Conservation (phyloP, 2,329 filamentous ascomycete species). For the Venturia aucupariae region DNA sequence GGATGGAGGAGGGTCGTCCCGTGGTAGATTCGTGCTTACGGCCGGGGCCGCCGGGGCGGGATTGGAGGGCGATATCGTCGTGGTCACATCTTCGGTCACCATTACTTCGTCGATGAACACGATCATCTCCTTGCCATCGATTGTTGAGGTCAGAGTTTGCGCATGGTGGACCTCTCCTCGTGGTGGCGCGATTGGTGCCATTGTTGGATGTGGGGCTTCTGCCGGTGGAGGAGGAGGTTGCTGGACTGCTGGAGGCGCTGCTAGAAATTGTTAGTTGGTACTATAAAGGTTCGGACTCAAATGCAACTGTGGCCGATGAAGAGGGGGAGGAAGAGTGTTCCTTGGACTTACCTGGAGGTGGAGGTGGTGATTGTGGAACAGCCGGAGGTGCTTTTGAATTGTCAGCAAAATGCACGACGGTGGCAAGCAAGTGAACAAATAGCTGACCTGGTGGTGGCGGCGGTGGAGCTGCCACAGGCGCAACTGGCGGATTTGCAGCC, state of each 20-base stretch:
- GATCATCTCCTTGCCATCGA: background rate
- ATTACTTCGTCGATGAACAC: background rate
- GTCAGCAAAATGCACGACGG: background rate
- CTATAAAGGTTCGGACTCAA: background rate
- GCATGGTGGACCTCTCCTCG: background rate
- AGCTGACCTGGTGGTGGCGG: background rate
- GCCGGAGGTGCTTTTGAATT: background rate
- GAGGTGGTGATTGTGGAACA: background rate
- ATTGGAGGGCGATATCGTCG: background rate
- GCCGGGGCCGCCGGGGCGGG: background rate
- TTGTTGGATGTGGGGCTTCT: background rate
- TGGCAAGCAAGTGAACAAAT: background rate
- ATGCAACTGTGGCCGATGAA: background rate
- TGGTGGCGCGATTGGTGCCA: background rate
- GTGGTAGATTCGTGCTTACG: background rate
- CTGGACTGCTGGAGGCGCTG: background rate
- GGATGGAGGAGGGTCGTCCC: background rate
- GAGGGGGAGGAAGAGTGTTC: too few species aligned
- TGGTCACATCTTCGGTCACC: background rate
- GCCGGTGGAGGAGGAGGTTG: background rate
- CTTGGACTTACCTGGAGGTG: too few species aligned
- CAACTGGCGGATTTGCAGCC: background rate
- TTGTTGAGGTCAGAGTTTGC: background rate
- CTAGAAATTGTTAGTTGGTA: background rate
- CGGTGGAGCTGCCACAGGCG: background rate